phyloP scores from a whole-genome alignment of 2,329 filamentous ascomycete species.

The Magnaporthiopsis incrustans region DNA sequence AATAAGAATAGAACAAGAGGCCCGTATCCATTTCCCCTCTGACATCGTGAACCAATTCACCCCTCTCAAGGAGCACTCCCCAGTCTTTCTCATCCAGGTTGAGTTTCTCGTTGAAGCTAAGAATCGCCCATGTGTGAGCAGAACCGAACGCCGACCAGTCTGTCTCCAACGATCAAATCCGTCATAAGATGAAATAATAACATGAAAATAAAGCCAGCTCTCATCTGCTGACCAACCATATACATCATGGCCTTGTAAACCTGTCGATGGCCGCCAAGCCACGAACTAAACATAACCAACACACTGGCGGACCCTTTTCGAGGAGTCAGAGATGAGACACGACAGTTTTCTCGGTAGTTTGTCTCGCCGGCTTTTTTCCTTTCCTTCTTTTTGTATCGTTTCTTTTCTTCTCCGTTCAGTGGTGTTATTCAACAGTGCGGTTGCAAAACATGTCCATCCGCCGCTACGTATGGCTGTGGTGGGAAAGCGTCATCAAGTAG shows the following conservation, averaged over 20 bases:
- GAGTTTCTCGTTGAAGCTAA: not conserved
- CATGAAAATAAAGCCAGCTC: not conserved
- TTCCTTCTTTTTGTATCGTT: not conserved
- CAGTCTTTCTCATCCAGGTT: not conserved
- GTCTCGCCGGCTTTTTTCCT: not conserved
- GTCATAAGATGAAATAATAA: not conserved
- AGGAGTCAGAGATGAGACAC: too few species aligned
- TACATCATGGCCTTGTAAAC: not conserved
- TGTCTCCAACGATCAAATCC: not conserved
- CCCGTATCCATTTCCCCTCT: not conserved
- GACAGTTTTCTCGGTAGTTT: not conserved
- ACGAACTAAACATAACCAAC: not conserved
- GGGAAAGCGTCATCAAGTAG: not conserved
- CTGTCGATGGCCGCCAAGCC: not conserved
- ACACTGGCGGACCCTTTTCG: too few species aligned
- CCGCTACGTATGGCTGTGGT: not conserved
- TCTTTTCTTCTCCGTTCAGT: not conserved
- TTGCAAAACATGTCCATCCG: not conserved
- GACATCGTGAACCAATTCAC: not conserved
- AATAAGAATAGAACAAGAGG: not conserved
- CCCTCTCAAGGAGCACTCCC: not conserved
- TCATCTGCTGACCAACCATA: not conserved
- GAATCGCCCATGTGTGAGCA: not conserved
- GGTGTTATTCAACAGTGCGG: not conserved
- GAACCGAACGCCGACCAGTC: not conserved